A percentile compares a stretch with the other conserved stretches of the same genome.
Conservation (phyloP, 306 rosid genomes). For the Sechiopsis laciniata region DNA sequence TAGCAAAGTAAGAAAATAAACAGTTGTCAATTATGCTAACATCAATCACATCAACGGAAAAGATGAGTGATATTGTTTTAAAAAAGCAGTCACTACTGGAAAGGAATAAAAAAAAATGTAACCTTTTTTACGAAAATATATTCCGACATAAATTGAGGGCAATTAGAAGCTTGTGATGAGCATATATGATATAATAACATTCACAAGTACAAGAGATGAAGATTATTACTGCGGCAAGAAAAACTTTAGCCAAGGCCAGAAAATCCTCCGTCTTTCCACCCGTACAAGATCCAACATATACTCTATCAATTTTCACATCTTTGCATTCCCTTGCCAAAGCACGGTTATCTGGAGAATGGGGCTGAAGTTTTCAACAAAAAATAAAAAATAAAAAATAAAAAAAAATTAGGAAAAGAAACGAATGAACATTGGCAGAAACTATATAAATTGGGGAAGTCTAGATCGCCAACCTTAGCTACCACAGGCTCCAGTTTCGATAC, state of each 20-base stretch:
- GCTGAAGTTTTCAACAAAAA: constrained; percentile 40
- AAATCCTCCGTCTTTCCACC: constrained; percentile 89
- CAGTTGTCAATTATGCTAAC: background rate
- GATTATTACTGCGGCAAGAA: constrained; percentile 63
- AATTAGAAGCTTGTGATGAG: background rate
- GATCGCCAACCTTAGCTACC: constrained; percentile 69
- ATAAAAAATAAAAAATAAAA: too few relatives aligned
- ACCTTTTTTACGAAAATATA: background rate
- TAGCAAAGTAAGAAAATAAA: background rate
- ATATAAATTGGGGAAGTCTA: background rate
- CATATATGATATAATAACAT: background rate
- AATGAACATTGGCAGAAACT: background rate
- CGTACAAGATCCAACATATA: constrained; percentile 91
- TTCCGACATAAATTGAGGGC: background rate
- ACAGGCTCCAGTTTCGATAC: constrained; percentile 77
- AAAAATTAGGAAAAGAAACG: background rate
- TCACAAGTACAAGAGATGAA: constrained; percentile 23
- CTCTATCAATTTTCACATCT: constrained; percentile 90
- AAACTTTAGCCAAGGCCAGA: constrained; percentile 75
- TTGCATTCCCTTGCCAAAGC: constrained; percentile 93
- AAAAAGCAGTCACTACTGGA: background rate
- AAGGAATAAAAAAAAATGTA: background rate
- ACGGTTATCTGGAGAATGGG: constrained; percentile 93
- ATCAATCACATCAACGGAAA: background rate
- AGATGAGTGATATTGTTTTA: background rate